phyloP scores from a whole-genome alignment of 441 rosid species.

The Populus hybrid region DNA sequence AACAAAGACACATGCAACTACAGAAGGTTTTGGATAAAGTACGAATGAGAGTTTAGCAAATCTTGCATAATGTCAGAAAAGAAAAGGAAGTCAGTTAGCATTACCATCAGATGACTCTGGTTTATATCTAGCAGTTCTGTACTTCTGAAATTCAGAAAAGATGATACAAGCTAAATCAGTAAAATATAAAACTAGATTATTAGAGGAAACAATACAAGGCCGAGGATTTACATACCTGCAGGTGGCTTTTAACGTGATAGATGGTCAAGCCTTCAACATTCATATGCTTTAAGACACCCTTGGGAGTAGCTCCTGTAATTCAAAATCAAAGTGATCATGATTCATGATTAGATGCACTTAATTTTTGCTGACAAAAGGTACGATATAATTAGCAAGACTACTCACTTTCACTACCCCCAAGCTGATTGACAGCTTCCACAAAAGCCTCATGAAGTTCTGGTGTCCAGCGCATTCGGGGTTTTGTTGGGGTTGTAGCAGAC shows the following conservation, averaged over 20 bases:
- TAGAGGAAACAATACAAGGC: conserved; percentile 8
- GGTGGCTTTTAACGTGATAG: conserved; percentile 96
- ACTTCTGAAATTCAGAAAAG: conserved; percentile 47
- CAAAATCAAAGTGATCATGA: conserved; percentile 18
- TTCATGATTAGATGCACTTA: conserved; percentile 8
- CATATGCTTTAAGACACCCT: conserved; percentile 77
- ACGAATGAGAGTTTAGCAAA: neutral
- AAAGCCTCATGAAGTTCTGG: conserved; percentile 92
- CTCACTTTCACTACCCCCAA: conserved; percentile 89
- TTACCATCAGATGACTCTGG: conserved; percentile 72
- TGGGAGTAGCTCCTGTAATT: conserved; percentile 86
- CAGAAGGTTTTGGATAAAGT: neutral
- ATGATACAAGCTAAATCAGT: conserved; percentile 9
- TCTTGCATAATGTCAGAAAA: neutral
- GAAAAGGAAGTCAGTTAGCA: conserved; percentile 10
- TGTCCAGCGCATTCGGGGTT: conserved; percentile 92
- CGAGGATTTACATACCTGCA: conserved; percentile 48
- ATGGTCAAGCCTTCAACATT: conserved; percentile 71
- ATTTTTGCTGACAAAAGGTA: neutral
- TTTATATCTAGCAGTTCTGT: conserved; percentile 82
- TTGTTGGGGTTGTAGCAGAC: conserved; percentile 38
- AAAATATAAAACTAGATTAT: conserved; percentile 5
- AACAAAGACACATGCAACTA: neutral
- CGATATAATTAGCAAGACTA: conserved; percentile 20
- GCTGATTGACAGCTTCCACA: conserved; percentile 80